Conservation (phyloP, 257 asterid genomes). For the Solanum chilense region DNA sequence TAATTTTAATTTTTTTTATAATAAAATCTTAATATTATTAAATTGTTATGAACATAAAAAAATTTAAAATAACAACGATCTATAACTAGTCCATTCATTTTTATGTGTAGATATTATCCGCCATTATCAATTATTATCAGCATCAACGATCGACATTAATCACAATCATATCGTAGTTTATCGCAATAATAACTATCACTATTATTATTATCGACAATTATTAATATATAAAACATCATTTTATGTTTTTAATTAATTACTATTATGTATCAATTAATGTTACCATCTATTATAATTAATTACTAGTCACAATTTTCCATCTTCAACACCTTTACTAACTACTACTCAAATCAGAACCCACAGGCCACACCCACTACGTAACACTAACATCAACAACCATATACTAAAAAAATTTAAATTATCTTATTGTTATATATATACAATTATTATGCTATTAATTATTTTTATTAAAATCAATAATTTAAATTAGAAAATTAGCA, state of each 20-base stretch:
- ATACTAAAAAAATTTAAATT: too few species aligned
- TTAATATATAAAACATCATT: too few species aligned
- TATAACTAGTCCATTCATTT: too few species aligned
- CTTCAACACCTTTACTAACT: background rate
- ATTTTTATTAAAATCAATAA: background rate
- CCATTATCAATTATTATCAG: background rate
- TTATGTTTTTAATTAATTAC: too few species aligned
- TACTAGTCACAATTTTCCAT: background rate
- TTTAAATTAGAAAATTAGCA: slow-evolving; percentile 12
- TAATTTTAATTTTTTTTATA: background rate
- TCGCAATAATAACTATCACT: background rate
- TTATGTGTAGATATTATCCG: too few species aligned
- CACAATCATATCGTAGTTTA: fast-evolving
- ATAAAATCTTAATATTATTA: background rate
- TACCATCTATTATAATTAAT: too few species aligned
- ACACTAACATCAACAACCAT: background rate
- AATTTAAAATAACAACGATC: too few species aligned
- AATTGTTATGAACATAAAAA: too few species aligned
- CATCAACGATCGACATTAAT: background rate
- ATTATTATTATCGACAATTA: too few species aligned
- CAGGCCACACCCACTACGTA: background rate
- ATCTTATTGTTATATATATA: too few species aligned
- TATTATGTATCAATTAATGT: too few species aligned
- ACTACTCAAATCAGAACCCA: background rate
- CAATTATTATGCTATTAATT: background rate